Evolutionary conservation across 2,329 filamentous ascomycete genomes (phyloP).

Genomic region (Chaetomiaceae sp.): DNA sequence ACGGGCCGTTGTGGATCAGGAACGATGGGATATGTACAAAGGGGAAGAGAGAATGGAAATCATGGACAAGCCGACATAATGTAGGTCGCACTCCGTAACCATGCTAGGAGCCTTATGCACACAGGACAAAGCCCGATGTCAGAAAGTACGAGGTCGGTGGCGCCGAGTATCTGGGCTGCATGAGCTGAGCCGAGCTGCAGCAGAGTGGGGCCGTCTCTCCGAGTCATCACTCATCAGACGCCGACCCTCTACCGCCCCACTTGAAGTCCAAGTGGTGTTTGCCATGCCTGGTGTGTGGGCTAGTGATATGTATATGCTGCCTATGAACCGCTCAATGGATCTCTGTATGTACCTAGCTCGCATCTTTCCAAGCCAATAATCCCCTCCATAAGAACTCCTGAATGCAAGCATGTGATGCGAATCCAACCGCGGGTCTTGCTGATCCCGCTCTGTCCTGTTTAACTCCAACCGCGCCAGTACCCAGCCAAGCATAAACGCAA

Average conservation of each 20-base stretch:
- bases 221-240: no score
- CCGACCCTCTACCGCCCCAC: not conserved
- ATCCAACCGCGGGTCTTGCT: not conserved
- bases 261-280: no score
- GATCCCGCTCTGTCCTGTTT: not conserved
- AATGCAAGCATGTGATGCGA: slow-evolving; percentile 8
- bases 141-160: slow-evolving; percentile 3
- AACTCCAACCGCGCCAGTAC: slow-evolving; percentile 11
- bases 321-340: not conserved
- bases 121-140: not conserved
- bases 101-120: not conserved
- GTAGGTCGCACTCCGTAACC: slow-evolving; percentile 16
- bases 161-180: slow-evolving; percentile 8
- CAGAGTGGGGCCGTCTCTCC: no score
- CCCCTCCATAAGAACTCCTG: not conserved
- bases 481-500: slow-evolving; percentile 4
- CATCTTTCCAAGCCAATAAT: no score
- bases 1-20: not conserved
- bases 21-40: not conserved
- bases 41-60: not conserved
- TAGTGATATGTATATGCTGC: no score
- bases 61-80: not conserved
- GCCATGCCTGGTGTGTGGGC: no score
- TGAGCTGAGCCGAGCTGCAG: slow-evolving; percentile 9
- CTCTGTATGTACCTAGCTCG: not conserved